Conservation (phyloP, 495 filamentous ascomycete species). For the Aspergillus carlsbadensis region DNA sequence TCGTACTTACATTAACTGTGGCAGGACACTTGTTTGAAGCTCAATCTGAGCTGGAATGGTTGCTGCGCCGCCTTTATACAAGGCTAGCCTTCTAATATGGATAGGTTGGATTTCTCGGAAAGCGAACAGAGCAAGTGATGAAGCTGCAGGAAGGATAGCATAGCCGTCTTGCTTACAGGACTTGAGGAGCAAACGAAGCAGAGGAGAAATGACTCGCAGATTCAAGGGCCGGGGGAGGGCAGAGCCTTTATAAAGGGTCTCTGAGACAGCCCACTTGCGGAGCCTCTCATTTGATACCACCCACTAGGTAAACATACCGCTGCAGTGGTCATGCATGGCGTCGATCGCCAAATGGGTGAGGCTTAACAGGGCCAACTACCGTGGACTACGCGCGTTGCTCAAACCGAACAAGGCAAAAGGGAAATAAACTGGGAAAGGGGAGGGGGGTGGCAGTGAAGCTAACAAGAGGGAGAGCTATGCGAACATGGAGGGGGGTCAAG, state of each 20-base stretch:
- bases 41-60: not conserved
- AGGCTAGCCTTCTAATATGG: not conserved
- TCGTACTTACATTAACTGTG: constrained; percentile 1
- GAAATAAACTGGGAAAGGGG: constrained; percentile 19
- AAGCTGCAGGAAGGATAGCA: not conserved
- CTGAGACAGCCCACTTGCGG: constrained; percentile 35
- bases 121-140: not conserved
- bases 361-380: constrained; percentile 21
- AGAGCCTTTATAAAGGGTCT: constrained; percentile 37
- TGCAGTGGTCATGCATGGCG: constrained; percentile 50
- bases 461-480: constrained; percentile 8
- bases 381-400: constrained; percentile 20
- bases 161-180: constrained; percentile 1
- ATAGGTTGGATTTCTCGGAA: not conserved
- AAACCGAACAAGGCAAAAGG: constrained; percentile 12
- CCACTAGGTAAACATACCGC: constrained; percentile 52
- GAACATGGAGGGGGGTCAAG: constrained; percentile 12
- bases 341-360: constrained; percentile 36
- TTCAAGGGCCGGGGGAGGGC: constrained; percentile 29
- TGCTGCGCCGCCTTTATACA: not conserved
- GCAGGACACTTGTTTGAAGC: not conserved
- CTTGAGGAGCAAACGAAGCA: constrained; percentile 20
- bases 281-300: constrained; percentile 55
- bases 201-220: constrained; percentile 30
- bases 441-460: constrained; percentile 25